phyloP scores from a whole-genome alignment of 768 basidiomycete species.

The Macrolepiota albuminosa region DNA sequence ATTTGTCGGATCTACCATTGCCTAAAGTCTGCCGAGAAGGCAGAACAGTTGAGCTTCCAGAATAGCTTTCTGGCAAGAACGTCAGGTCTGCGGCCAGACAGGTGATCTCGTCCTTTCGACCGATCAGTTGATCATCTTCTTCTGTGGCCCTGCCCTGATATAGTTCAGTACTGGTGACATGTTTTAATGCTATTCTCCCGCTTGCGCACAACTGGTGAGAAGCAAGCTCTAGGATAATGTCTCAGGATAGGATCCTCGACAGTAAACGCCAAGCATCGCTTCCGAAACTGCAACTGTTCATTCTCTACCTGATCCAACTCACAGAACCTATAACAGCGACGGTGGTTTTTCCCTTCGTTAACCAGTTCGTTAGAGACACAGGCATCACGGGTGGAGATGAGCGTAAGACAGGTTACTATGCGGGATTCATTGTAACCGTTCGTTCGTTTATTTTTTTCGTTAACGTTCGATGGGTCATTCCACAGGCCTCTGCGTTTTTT shows the following conservation, averaged over 20 bases:
- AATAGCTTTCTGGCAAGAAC: neutral
- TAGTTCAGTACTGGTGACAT: neutral
- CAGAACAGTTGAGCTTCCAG: neutral
- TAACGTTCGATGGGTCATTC: neutral
- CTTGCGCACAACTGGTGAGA: neutral
- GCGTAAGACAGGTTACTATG: conserved; percentile 42
- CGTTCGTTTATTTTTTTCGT: neutral
- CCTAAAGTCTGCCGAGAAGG: neutral
- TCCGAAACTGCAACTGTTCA: conserved; percentile 34
- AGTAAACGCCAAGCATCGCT: conserved; percentile 25
- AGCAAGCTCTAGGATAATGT: neutral
- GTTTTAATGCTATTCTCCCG: neutral
- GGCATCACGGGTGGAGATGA: conserved; percentile 42
- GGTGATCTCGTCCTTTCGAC: neutral
- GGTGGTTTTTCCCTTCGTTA: conserved; percentile 44
- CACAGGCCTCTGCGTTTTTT: conserved; percentile 35
- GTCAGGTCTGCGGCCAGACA: neutral
- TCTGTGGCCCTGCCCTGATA: neutral
- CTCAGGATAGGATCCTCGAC: neutral
- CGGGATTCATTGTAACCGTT: conserved; percentile 35
- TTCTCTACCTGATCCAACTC: conserved; percentile 35
- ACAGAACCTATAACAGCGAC: conserved; percentile 39
- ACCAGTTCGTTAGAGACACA: conserved; percentile 39
- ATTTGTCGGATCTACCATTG: neutral
- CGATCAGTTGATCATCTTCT: neutral